Conservation (phyloP, 1,139 yeast species). For the Yamadazyma siamensis region DNA sequence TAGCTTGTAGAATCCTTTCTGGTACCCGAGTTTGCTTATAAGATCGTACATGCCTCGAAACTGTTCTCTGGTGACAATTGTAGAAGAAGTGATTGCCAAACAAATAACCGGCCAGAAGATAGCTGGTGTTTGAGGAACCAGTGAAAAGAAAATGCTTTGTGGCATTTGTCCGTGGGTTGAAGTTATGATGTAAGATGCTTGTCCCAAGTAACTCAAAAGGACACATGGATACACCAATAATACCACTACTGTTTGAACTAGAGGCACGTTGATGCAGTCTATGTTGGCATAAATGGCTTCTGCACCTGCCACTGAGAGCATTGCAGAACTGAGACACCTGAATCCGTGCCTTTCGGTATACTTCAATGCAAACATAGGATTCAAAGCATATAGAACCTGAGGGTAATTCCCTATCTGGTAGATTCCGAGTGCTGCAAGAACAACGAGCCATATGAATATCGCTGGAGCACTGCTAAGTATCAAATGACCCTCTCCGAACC, state of each 20-base stretch:
- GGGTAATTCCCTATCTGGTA: slow-evolving; percentile 43
- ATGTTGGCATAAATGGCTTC: slow-evolving; percentile 66
- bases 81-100: slow-evolving; percentile 51
- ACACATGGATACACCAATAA: slow-evolving; percentile 50
- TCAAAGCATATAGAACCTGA: slow-evolving; percentile 42
- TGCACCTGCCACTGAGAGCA: slow-evolving; percentile 56
- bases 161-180: slow-evolving; percentile 25
- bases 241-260: slow-evolving; percentile 46
- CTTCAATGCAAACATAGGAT: slow-evolving; percentile 49
- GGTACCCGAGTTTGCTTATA: slow-evolving; percentile 46
- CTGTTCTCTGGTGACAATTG: slow-evolving; percentile 60
- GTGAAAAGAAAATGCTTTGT: slow-evolving; percentile 37
- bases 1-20: slow-evolving; percentile 53
- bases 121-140: slow-evolving; percentile 48
- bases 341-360: slow-evolving; percentile 38
- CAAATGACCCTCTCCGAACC: slow-evolving; percentile 43
- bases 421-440: slow-evolving; percentile 44
- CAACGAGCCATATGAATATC: slow-evolving; percentile 47
- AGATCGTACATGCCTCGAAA: slow-evolving; percentile 55
- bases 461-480: slow-evolving; percentile 52
- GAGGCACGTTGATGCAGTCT: slow-evolving; percentile 50
- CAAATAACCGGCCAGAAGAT: slow-evolving; percentile 53
- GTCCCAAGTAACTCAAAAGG: slow-evolving; percentile 53
- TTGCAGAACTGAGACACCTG: slow-evolving; percentile 47
- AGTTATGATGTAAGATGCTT: slow-evolving; percentile 49